Conservation (phyloP, 169 alveolate genomes). For the Plasmodium gonderi region DNA sequence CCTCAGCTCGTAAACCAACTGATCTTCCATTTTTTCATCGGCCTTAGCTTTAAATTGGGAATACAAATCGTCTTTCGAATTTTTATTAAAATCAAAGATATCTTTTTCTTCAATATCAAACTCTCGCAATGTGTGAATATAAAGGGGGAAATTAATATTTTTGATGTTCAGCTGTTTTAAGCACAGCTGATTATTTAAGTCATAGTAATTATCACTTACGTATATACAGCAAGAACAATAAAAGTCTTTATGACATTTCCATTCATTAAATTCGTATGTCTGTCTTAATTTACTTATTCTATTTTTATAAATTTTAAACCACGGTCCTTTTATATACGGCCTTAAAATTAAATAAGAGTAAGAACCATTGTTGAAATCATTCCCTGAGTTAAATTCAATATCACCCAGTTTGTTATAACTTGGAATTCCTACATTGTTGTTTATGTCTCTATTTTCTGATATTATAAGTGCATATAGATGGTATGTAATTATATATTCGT, state of each 20-base stretch:
- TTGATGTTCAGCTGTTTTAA: conserved; percentile 60
- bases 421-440: conserved; percentile 30
- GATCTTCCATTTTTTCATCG: conserved; percentile 34
- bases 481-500: conserved; percentile 27
- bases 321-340: conserved; percentile 93
- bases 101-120: conserved; percentile 51
- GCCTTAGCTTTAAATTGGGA: neutral
- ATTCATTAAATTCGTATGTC: conserved; percentile 90
- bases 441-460: conserved; percentile 24
- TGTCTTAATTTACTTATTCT: conserved; percentile 86
- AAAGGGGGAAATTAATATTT: conserved; percentile 58
- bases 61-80: conserved; percentile 48
- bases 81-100: conserved; percentile 63
- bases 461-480: conserved; percentile 63
- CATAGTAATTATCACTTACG: conserved; percentile 91
- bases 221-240: conserved; percentile 92
- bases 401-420: conserved; percentile 34
- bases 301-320: conserved; percentile 90
- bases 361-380: conserved; percentile 33
- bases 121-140: conserved; percentile 43
- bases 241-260: conserved; percentile 93
- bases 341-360: conserved; percentile 86
- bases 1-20: conserved; percentile 47
- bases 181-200: conserved; percentile 75
- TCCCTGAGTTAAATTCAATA: conserved; percentile 18